Conservation (phyloP, 306 rosid species). For the Abrus pulchellus region DNA sequence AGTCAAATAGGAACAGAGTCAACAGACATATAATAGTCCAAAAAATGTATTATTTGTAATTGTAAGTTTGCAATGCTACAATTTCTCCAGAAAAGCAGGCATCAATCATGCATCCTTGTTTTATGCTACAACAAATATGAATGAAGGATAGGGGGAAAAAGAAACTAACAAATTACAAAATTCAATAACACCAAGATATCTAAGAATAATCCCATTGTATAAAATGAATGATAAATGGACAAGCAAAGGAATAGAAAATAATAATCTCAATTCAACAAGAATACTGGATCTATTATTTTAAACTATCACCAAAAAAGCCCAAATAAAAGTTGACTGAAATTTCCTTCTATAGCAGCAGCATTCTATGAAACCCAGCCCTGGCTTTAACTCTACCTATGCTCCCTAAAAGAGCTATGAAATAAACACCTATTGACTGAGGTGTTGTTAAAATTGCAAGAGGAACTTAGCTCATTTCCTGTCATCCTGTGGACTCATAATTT, state of each 20-base stretch:
- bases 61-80: background rate
- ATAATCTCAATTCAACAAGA: background rate
- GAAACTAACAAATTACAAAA: background rate
- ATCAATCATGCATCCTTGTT: too few species aligned
- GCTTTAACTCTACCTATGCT: slow-evolving; percentile 19
- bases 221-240: background rate
- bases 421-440: background rate
- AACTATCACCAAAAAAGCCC: background rate
- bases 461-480: background rate
- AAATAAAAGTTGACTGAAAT: background rate
- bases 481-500: background rate
- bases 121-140: too few species aligned
- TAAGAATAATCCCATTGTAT: background rate
- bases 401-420: slow-evolving; percentile 4
- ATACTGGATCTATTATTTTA: slow-evolving; percentile 1
- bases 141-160: too few species aligned
- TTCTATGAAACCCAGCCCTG: background rate
- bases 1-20: background rate
- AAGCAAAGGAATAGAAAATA: background rate
- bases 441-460: background rate
- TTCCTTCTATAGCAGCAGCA: slow-evolving; percentile 24
- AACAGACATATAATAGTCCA: background rate
- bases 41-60: background rate
- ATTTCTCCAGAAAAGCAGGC: background rate
- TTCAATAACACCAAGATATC: background rate